A percentile compares a stretch with the other conserved stretches of the same genome.
phyloP scores from a whole-genome alignment of 352 stramenopile species.

The Aphanomyces stellatus region DNA sequence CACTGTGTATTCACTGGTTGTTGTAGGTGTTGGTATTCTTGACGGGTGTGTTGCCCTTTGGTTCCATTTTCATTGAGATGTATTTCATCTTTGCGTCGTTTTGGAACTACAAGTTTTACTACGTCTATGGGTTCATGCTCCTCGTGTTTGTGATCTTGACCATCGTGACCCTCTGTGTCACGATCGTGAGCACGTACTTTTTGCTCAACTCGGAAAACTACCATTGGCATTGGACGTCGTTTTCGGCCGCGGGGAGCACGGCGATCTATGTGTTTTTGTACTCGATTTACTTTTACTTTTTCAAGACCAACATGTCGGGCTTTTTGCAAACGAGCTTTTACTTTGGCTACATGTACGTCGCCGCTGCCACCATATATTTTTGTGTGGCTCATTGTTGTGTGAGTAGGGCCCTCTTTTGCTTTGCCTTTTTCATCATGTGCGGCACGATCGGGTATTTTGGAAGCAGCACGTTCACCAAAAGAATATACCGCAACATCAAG shows the following conservation, averaged over 20 bases:
- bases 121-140: slow-evolving; percentile 99
- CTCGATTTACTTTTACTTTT: slow-evolving; percentile 99
- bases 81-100: slow-evolving; percentile 99
- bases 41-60: slow-evolving; percentile 97
- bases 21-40: slow-evolving; percentile 85
- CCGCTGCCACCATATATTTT: too few species aligned
- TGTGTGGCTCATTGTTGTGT: too few species aligned
- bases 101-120: slow-evolving; percentile 99
- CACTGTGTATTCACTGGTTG: background rate
- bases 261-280: slow-evolving; percentile 98
- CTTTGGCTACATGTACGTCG: slow-evolving; percentile 96
- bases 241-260: slow-evolving; percentile 90
- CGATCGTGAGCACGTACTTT: slow-evolving; percentile 99
- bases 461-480: slow-evolving; percentile 89
- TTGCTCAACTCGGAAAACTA: slow-evolving; percentile 99
- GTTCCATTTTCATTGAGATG: slow-evolving; percentile 99
- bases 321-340: slow-evolving; percentile 98
- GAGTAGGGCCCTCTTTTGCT: slow-evolving; percentile 85
- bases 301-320: slow-evolving; percentile 99
- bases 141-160: slow-evolving; percentile 96
- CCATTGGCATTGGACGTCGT: slow-evolving; percentile 98
- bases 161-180: slow-evolving; percentile 97
- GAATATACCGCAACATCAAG: slow-evolving; percentile 95
- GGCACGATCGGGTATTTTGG: slow-evolving; percentile 87
- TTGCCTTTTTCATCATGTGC: slow-evolving; percentile 90